Base-by-base conservation (phyloP, 345 rosid genomes). In the Gossypium ekmanianum region DNA sequence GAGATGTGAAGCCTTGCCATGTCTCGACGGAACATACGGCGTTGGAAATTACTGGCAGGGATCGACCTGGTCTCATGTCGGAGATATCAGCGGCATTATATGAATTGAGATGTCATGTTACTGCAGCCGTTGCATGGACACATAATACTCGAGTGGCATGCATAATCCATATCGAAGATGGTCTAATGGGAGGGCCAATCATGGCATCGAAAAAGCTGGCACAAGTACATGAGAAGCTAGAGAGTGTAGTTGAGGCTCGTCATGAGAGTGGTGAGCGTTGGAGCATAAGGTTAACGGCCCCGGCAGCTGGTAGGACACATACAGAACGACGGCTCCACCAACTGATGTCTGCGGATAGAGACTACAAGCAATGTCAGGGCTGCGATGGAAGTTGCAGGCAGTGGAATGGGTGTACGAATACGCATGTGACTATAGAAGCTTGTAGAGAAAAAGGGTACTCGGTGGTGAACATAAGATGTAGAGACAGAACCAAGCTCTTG, bases 251-350 rank as follows among this genome's bases (percentile, higher is more conserved):
- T 10, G 92, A 83, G 68, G 94, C 97, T 47, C 95, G 85, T 75
- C 87, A 91, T 9, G 83, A 68, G 76, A 75, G 68, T 2, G 92
- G 91, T 9, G 92, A 90, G 56, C 75, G 71, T 72, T 81, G 76
- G 75, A 89, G 88, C 57, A 92, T 90, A 22, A 81, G 90, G 61
- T 70, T 90, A 74, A 84, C 81, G 0, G 80, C 83, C 2, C 92
- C 89, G 0, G 75, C 84, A 6, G 74, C 81, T 0, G 88, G 93
- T 2, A 83, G 80, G 81, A 88, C 85, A 3, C 99, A 93, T 81
- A 85, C 96, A 0, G 98, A 93, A 80, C 76, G 98, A 62, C 82
- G 98, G 72, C 97, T 95, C 57, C 99, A 93, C 78, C 98, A 93
- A 79, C 73, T 95, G 68, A 85, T 95, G 97, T 86, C 80, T 27